Percentiles rank a stretch among this genome's conserved stretches.
Conservation (phyloP, 2,329 filamentous ascomycete genomes). For the Mycogone perniciosa region DNA sequence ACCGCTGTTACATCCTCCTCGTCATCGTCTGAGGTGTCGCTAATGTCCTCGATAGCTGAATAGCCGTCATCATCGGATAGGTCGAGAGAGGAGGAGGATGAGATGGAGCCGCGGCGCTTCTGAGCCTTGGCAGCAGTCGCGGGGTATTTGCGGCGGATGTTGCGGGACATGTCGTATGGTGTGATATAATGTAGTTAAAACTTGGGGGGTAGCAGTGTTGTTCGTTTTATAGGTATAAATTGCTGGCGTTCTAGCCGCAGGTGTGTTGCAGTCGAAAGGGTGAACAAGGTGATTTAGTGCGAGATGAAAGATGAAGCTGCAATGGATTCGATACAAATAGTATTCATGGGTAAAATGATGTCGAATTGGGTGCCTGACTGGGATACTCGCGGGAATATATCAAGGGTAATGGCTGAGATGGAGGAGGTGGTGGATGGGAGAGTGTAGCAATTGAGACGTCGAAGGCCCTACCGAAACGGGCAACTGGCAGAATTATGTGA, state of each 20-base stretch:
- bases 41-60: conserved; percentile 71
- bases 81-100: conserved; percentile 51
- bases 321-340: neutral
- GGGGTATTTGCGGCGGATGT: conserved; percentile 43
- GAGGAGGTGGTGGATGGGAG: neutral
- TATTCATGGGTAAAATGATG: neutral
- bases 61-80: conserved; percentile 65
- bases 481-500: conserved; percentile 25
- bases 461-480: conserved; percentile 24
- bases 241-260: neutral
- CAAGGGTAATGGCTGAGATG: neutral
- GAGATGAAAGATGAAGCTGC: neutral
- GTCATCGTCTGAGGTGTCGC: conserved; percentile 70
- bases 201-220: conserved; percentile 1
- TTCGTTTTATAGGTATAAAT: conserved; percentile 3
- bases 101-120: conserved; percentile 45
- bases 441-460: conserved; percentile 10
- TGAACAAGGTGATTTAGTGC: neutral
- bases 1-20: conserved; percentile 70
- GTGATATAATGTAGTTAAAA: neutral
- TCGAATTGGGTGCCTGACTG: neutral
- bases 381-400: neutral
- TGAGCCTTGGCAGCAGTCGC: conserved; percentile 37
- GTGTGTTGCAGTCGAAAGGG: too few relatives aligned
- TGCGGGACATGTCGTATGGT: conserved; percentile 42